Conservation (phyloP, 1,139 yeast species). For the Taphrina wiesneri region DNA sequence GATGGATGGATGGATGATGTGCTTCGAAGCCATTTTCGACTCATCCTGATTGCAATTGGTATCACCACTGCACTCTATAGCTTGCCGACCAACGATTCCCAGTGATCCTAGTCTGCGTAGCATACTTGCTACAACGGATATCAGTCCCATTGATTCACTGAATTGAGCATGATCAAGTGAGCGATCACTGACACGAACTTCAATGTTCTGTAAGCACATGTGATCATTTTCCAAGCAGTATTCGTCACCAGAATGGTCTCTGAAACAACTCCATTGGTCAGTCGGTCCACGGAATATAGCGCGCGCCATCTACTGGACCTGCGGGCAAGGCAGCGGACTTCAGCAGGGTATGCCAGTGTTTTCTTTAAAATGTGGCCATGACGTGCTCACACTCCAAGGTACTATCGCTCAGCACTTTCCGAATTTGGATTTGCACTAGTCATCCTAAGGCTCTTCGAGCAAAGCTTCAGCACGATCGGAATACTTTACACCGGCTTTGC, state of each 20-base stretch:
- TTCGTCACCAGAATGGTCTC: neutral
- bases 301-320: slow-evolving; percentile 26
- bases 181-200: neutral
- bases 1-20: neutral
- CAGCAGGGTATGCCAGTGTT: slow-evolving; percentile 8
- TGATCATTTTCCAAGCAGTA: neutral
- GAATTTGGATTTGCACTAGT: slow-evolving; percentile 26
- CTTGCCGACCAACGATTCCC: too few species aligned
- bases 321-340: slow-evolving; percentile 31
- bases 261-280: neutral
- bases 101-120: too few species aligned
- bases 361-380: too few species aligned
- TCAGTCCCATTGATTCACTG: too few species aligned
- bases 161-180: too few species aligned
- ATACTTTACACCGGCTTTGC: slow-evolving; percentile 22
- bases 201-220: neutral
- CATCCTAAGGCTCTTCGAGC: slow-evolving; percentile 23
- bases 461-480: slow-evolving; percentile 14
- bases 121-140: too few species aligned
- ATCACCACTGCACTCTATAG: too few species aligned
- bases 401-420: slow-evolving; percentile 21
- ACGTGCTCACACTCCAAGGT: neutral
- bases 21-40: neutral
- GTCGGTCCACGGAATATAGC: neutral
- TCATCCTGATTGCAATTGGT: too few species aligned